These are phyloP conservation scores for Termitomyces bulborhizus DNA, from an alignment of 768 basidiomycete species.

Conservation along the genomic window DNA sequence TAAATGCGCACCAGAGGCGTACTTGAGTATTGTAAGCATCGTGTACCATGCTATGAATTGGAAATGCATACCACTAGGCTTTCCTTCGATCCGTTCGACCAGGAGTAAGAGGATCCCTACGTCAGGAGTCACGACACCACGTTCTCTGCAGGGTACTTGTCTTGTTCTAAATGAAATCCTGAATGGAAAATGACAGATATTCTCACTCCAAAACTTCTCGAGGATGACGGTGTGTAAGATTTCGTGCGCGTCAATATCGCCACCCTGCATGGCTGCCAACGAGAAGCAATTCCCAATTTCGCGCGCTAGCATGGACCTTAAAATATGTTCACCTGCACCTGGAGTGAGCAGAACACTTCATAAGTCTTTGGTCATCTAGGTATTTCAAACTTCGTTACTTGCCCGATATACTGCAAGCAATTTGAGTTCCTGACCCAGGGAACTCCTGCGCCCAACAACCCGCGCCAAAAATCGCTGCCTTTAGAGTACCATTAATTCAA, in stretches of 20 bases:
- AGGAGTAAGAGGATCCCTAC: constrained; percentile 62
- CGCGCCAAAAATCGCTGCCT: constrained; percentile 70
- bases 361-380: background rate
- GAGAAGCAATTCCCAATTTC: constrained; percentile 42
- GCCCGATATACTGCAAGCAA: constrained; percentile 74
- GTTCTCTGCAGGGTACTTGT: constrained; percentile 28
- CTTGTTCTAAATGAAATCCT: background rate
- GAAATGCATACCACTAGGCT: constrained; percentile 11
- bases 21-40: constrained; percentile 28
- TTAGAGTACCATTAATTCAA: background rate
- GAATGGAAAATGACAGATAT: background rate
- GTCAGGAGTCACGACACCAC: constrained; percentile 40
- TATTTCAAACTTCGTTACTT: background rate
- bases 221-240: constrained; percentile 39
- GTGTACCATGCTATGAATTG: background rate
- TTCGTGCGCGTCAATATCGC: constrained; percentile 49
- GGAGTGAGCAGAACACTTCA: background rate
- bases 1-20: constrained; percentile 80
- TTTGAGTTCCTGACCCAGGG: constrained; percentile 20
- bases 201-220: constrained; percentile 47
- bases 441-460: constrained; percentile 66
- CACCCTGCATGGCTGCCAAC: constrained; percentile 8
- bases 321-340: constrained; percentile 73
- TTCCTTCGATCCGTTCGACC: constrained; percentile 27
- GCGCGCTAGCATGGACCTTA: constrained; percentile 49